A percentile compares a stretch with the other conserved stretches of the same genome.
Conservation (phyloP, 2,329 filamentous ascomycete genomes). For the Ascosphaera apis region DNA sequence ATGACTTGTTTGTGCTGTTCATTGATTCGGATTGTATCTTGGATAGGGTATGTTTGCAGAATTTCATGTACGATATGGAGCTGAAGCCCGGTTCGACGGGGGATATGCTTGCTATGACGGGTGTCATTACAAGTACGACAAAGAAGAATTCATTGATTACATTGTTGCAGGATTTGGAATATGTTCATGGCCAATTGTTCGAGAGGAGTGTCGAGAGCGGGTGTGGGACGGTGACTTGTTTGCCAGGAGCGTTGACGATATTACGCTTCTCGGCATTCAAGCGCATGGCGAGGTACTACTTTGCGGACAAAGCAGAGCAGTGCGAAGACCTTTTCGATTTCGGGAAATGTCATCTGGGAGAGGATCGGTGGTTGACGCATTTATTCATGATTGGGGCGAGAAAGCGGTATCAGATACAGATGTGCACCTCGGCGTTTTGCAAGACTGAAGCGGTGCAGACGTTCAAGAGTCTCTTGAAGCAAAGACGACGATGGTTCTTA, state of each 20-base stretch:
- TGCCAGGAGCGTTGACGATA: constrained; percentile 88
- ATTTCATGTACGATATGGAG: constrained; percentile 98
- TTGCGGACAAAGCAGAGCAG: constrained; percentile 86
- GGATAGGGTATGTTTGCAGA: constrained; percentile 76
- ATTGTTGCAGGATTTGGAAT: constrained; percentile 91
- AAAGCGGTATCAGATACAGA: constrained; percentile 83
- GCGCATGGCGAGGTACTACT: constrained; percentile 95
- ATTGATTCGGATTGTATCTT: constrained; percentile 95
- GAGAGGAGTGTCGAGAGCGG: constrained; percentile 88
- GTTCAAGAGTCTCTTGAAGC: constrained; percentile 67
- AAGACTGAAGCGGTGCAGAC: constrained; percentile 94
- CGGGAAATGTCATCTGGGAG: constrained; percentile 81
- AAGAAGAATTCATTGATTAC: constrained; percentile 75
- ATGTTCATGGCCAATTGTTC: constrained; percentile 88
- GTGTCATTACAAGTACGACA: constrained; percentile 86
- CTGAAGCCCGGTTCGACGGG: constrained; percentile 75
- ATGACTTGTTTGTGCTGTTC: constrained; percentile 86
- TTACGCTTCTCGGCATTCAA: constrained; percentile 88
- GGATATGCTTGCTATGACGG: constrained; percentile 94
- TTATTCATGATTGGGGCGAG: constrained; percentile 96
- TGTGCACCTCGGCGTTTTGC: constrained; percentile 95
- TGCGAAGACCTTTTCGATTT: constrained; percentile 94
- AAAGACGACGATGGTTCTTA: constrained; percentile 86
- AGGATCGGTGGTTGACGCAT: constrained; percentile 92
- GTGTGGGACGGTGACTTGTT: constrained; percentile 80